phyloP scores from a whole-genome alignment of 202 grass and related monocot genomes.

The Zizania palustris region DNA sequence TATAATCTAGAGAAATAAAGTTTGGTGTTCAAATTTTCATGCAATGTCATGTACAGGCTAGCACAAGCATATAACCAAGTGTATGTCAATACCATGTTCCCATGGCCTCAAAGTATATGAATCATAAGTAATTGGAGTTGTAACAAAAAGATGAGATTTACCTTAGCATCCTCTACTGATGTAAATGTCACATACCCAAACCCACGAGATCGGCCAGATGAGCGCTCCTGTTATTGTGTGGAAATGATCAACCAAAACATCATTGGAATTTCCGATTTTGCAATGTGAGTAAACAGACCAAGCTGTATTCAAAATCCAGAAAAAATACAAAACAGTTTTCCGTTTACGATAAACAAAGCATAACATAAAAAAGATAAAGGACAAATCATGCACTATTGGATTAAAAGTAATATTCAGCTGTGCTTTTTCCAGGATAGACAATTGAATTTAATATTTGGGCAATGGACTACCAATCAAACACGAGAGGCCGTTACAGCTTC shows the following conservation, averaged over 20 bases:
- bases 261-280: neutral
- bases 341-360: neutral
- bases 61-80: constrained; percentile 9
- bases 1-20: constrained; percentile 13
- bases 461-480: neutral
- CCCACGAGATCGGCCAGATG: constrained; percentile 79
- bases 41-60: constrained; percentile 10
- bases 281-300: neutral
- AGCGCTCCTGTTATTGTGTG: constrained; percentile 57
- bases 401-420: neutral
- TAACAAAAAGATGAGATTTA: constrained; percentile 29
- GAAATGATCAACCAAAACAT: neutral
- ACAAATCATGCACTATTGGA: constrained; percentile 4
- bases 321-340: constrained; percentile 4
- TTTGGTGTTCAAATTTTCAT: constrained; percentile 1
- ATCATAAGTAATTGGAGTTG: neutral
- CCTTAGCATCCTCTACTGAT: constrained; percentile 71
- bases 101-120: neutral
- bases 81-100: constrained; percentile 9
- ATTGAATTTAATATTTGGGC: neutral
- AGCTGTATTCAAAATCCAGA: neutral
- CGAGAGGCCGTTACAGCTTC: neutral
- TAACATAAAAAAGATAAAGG: constrained; percentile 1
- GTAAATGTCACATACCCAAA: constrained; percentile 86
- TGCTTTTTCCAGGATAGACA: neutral